Base-by-base conservation (phyloP, 1,139 yeast genomes). In the Magnusiomyces sp. region DNA sequence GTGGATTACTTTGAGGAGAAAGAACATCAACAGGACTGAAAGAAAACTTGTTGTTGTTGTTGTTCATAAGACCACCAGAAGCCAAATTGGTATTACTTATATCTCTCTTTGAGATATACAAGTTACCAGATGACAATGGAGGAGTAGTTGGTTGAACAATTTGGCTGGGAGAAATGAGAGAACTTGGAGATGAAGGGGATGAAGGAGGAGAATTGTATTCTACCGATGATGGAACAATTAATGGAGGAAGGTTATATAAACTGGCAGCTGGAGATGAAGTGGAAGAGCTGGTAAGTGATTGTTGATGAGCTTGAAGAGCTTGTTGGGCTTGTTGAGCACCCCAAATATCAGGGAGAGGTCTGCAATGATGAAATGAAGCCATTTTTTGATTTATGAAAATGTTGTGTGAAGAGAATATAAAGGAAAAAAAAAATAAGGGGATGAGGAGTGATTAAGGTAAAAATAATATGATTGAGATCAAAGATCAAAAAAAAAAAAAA, bases 191-290 rank as follows among this genome's bases (percentile, higher is more conserved):
- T 5, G 38, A 42, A 14, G 45, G 45, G 5, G 45, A 42, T 9
- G 45, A 42, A 14, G 45, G 45, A 16, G 38, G 45, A 42, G 45
- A 42, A 23, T 9, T 23, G 20, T 32, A 41, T 6, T 41, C 36
- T 13, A 19, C 27, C 6, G 44, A n/a, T 14, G 44, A 14, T 6
- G 44, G 44, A 20, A 31, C 19, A 13, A 42, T 31, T 16, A 32
- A 16, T n/a, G 45, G 37, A 14, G 45, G 45, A 13, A 42, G 38
- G 17, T n/a, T 40, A 10, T n/a, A 13, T n/a, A 19, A 45, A 45
- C 39, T 47, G 31, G 53, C 29, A 47, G 47, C 32, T 39, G 17
- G 32, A 31, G 39, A 16, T 14, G 32, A 34, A 36, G 10, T 29
- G 23, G 42, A 20, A 23, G 29, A 23, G 29, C 7, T 23, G 29